Evolutionary conservation across 495 filamentous ascomycete genomes (phyloP), one percentile per base, ranked within the genome.

Genomic region (Extremus antarcticus): DNA sequence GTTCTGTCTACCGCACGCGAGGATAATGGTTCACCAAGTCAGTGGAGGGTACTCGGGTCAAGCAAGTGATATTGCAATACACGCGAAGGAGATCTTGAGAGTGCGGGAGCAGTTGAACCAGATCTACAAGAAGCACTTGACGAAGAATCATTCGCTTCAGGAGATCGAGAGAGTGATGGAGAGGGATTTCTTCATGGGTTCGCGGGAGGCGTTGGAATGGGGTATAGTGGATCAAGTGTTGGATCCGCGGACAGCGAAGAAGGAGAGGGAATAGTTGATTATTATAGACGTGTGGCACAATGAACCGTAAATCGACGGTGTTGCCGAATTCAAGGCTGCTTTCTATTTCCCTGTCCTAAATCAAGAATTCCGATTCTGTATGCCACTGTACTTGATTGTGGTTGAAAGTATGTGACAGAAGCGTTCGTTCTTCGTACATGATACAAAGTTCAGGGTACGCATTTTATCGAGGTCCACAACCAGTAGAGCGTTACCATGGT

Each of bases 11-110:
- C 92, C 92, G 21, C 90, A 98, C 70, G 86, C 83, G 55, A 86
- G 86, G 50, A 84, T 98, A 62, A 98, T 98, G 92, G 78, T 98
- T 25, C 92, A 98, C 67, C 92, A 98, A 66, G 92, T 94, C 7
- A 82, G 83, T 20, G 92, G 92, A 25, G 92, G 92, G 0, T 96
- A 94, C 54, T 79, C 82, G 51, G 92, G 92, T 0, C 90, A 95
- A 62, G 92, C 92, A 15, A 78, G 71, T 17, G 92, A 98, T 68
- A 96, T 98, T 59, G 81, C 94, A 29, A 96, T 96, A 55, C 94
- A 98, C 68, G 92, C 92, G 7, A 94, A 87, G 66, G 92, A 98
- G 75, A 98, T 98, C 54, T 74, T 97, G 70, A 75, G 91, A 51
- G 82, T 95, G 47, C 76, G 92, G 57, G 73, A 81, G 54, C 82